A percentile compares a stretch with the other conserved stretches of the same genome.
Conservation (phyloP, 2,329 filamentous ascomycete genomes). For the Claviceps pazoutovae region DNA sequence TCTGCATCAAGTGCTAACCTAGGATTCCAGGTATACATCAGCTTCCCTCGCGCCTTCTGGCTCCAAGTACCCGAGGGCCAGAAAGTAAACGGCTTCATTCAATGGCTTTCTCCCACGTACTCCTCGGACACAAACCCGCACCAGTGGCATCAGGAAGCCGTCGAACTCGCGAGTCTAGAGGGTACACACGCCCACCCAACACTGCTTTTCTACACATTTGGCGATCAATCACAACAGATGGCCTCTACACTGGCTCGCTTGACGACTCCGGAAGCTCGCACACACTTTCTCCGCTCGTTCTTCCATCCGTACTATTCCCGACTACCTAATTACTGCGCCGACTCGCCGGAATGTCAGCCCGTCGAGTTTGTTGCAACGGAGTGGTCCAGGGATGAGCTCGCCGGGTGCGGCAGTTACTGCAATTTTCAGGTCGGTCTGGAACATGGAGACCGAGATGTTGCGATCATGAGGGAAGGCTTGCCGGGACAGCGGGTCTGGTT, state of each 20-base stretch:
- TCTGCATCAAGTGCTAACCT: background rate
- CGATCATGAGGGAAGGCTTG: slow-evolving; percentile 45
- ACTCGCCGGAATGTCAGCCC: slow-evolving; percentile 45
- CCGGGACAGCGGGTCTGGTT: slow-evolving; percentile 65
- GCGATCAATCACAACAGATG: slow-evolving; percentile 43
- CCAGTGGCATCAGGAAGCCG: slow-evolving; percentile 60
- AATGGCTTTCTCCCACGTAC: slow-evolving; percentile 63
- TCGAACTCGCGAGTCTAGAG: slow-evolving; percentile 61
- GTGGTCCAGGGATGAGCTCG: slow-evolving; percentile 67
- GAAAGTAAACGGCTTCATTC: slow-evolving; percentile 51
- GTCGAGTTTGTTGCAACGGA: slow-evolving; percentile 51
- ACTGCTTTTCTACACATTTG: slow-evolving; percentile 70
- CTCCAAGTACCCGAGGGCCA: slow-evolving; percentile 17
- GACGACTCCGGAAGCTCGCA: slow-evolving; percentile 30
- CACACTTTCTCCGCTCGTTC: slow-evolving; percentile 45
- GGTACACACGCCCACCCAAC: slow-evolving; percentile 54
- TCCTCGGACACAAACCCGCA: slow-evolving; percentile 44
- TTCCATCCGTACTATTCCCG: slow-evolving; percentile 67
- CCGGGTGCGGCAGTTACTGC: slow-evolving; percentile 69
- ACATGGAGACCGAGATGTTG: slow-evolving; percentile 58
- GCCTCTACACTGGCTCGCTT: slow-evolving; percentile 31
- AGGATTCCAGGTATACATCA: slow-evolving; percentile 38
- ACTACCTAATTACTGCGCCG: slow-evolving; percentile 51
- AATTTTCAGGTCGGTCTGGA: slow-evolving; percentile 71
- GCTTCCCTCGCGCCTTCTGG: slow-evolving; percentile 69